Conservation (phyloP, 768 basidiomycete species). For the Astraeus odoratus region DNA sequence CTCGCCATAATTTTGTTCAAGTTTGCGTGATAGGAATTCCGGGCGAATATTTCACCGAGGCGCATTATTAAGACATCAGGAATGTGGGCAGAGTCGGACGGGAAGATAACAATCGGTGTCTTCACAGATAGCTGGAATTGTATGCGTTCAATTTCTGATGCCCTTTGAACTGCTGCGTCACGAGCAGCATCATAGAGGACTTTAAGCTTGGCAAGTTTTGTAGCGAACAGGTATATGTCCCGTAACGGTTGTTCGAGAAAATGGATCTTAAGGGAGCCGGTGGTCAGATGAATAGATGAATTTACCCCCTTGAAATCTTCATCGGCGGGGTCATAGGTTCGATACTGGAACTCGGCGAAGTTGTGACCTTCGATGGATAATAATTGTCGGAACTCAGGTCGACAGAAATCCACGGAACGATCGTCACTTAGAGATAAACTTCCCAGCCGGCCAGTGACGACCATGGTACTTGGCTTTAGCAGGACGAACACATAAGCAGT, state of each 20-base stretch:
- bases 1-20: constrained; percentile 63
- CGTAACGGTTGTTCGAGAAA: constrained; percentile 91
- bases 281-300: constrained; percentile 71
- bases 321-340: constrained; percentile 76
- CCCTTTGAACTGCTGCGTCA: constrained; percentile 85
- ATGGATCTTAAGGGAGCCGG: constrained; percentile 86
- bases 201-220: constrained; percentile 86
- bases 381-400: constrained; percentile 72
- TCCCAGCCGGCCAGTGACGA: constrained; percentile 75
- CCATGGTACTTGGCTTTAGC: constrained; percentile 64
- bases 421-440: constrained; percentile 79
- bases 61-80: constrained; percentile 70
- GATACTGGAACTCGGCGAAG: constrained; percentile 89
- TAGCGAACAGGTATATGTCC: constrained; percentile 74
- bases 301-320: constrained; percentile 72
- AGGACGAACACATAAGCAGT: constrained; percentile 83
- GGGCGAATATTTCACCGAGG: constrained; percentile 83
- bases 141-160: constrained; percentile 92
- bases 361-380: constrained; percentile 92
- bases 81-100: constrained; percentile 54
- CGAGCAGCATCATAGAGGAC: constrained; percentile 92
- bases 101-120: constrained; percentile 88
- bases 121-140: constrained; percentile 86
- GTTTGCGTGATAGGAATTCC: constrained; percentile 58
- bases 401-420: constrained; percentile 40